These are phyloP conservation scores for Picea engelmannii DNA, from an alignment of 83 land plant genomes.

Conservation along the genomic window DNA sequence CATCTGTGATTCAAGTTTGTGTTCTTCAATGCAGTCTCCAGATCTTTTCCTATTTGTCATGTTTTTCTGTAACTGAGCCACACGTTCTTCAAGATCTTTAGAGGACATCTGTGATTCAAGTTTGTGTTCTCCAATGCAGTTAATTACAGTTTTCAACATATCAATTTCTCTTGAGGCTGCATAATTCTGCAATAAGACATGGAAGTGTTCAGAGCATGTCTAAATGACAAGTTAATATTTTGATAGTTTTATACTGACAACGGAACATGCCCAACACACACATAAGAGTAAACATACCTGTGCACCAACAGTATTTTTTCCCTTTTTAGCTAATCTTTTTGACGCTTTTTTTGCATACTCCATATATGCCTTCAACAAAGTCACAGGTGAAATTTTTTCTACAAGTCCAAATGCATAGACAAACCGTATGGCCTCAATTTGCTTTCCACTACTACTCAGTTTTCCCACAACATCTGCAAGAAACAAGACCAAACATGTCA, in stretches of 20 bases:
- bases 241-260: not conserved
- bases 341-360: slow-evolving; percentile 16
- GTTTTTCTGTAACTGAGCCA: no score
- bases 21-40: slow-evolving; percentile 23
- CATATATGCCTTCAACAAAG: slow-evolving; percentile 69
- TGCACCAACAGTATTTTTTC: slow-evolving; percentile 25
- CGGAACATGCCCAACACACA: not conserved
- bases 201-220: not conserved
- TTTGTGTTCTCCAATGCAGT: slow-evolving; percentile 30
- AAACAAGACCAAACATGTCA: slow-evolving; percentile 8
- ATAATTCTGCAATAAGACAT: slow-evolving; percentile 35
- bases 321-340: slow-evolving; percentile 18
- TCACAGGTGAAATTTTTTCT: slow-evolving; percentile 73
- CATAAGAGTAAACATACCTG: slow-evolving; percentile 28
- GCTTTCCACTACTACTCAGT: slow-evolving; percentile 50
- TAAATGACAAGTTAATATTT: not conserved
- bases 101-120: slow-evolving; percentile 20
- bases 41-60: no score
- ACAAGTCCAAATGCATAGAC: slow-evolving; percentile 81
- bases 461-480: slow-evolving; percentile 62
- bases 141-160: slow-evolving; percentile 43
- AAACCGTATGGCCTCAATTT: slow-evolving; percentile 87
- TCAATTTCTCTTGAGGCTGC: slow-evolving; percentile 38
- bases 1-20: slow-evolving; percentile 31
- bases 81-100: no score